phyloP scores from a whole-genome alignment of 2,329 filamentous ascomycete genomes.

The Fusarium pseudonygamai region DNA sequence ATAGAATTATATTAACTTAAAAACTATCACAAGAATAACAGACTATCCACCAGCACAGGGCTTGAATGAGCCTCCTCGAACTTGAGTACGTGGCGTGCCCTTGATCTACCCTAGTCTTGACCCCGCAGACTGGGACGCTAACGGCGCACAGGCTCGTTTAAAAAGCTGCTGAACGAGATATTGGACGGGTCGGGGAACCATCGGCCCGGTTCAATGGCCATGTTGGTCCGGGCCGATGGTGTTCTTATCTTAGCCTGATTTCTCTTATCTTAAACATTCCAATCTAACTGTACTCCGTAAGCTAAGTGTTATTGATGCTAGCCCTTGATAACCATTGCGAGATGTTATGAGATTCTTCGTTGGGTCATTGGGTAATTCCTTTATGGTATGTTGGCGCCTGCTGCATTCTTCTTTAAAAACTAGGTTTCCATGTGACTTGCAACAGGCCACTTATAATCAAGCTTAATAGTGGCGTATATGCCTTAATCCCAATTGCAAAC shows the following conservation, averaged over 20 bases:
- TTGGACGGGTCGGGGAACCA: not conserved
- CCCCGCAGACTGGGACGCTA: not conserved
- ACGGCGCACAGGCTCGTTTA: not conserved
- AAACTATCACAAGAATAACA: accelerated
- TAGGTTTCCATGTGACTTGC: no score
- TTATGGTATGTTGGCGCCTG: no score
- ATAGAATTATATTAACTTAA: not conserved
- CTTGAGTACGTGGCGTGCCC: not conserved
- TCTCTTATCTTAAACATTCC: not conserved
- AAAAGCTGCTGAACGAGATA: not conserved
- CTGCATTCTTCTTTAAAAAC: no score
- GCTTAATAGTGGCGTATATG: no score
- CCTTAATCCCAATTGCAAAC: no score
- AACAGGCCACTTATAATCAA: no score
- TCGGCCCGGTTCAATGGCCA: not conserved
- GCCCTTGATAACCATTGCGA: no score
- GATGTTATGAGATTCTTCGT: no score
- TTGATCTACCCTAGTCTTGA: not conserved
- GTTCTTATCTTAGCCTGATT: not conserved
- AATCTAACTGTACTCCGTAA: no score
- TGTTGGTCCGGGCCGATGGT: no score
- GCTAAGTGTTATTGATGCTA: no score
- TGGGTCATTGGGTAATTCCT: no score
- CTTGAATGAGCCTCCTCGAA: not conserved
- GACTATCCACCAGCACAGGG: not conserved